Conservation (phyloP, 441 rosid genomes). For the Flueggea neowawraea region DNA sequence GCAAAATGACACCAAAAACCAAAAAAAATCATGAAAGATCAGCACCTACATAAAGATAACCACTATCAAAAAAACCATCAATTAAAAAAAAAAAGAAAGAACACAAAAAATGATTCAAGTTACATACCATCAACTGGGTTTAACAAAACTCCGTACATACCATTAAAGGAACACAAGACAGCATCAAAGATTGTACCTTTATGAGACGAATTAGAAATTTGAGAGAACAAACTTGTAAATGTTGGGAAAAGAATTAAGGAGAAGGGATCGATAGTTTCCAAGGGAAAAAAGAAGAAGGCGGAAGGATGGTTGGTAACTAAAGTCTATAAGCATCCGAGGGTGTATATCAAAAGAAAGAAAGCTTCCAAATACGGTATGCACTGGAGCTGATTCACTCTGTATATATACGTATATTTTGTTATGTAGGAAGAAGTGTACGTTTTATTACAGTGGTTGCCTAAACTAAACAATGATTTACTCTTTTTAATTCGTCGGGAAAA, state of each 20-base stretch:
- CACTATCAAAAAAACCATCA: conserved; percentile 16
- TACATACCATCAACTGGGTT: background rate
- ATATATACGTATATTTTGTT: too few relatives aligned
- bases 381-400: too few relatives aligned
- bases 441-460: too few relatives aligned
- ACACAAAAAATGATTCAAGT: background rate
- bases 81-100: background rate
- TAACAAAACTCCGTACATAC: conserved; percentile 5
- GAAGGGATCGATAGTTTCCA: background rate
- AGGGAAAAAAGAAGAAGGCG: background rate
- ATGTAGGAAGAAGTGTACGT: too few relatives aligned
- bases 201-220: conserved; percentile 2
- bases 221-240: background rate
- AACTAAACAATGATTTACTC: too few relatives aligned
- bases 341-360: too few relatives aligned
- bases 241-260: background rate
- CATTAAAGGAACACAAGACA: background rate
- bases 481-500: too few relatives aligned
- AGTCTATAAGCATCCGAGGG: too few relatives aligned
- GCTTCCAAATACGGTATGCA: too few relatives aligned
- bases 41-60: conserved; percentile 18
- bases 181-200: conserved; percentile 11
- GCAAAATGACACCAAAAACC: background rate
- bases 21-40: background rate
- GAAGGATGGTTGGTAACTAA: background rate